Evolutionary conservation across 2,329 filamentous ascomycete species (phyloP).

Genomic region (Knoxdaviesia proteae): DNA sequence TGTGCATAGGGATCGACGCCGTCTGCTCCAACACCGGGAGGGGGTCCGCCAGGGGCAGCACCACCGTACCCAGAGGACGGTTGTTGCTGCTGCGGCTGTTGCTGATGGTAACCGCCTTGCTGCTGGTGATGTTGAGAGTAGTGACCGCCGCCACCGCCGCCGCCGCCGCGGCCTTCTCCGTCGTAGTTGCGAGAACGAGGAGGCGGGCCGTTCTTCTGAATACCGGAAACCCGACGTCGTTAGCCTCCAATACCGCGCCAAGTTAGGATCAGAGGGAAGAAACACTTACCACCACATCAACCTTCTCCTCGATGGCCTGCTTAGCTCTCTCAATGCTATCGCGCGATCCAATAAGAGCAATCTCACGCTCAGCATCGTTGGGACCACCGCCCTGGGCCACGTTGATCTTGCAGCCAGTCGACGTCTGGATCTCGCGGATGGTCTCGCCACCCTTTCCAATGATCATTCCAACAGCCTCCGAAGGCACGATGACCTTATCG

Average conservation of each 20-base stretch:
- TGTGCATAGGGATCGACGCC: constrained; percentile 53
- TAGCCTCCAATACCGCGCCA: neutral
- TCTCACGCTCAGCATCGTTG: constrained; percentile 63
- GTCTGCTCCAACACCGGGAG: constrained; percentile 23
- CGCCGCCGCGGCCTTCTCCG: constrained; percentile 19
- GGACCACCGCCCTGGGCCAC: constrained; percentile 64
- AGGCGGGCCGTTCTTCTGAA: constrained; percentile 3
- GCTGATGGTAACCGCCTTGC: too few species aligned
- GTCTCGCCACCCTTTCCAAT: constrained; percentile 89
- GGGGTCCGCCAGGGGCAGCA: constrained; percentile 15
- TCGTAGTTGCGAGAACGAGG: constrained; percentile 1
- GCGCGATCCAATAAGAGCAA: constrained; percentile 59
- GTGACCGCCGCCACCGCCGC: constrained; percentile 14
- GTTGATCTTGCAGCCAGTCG: constrained; percentile 84
- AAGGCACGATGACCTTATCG: constrained; percentile 69
- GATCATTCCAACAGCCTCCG: constrained; percentile 88
- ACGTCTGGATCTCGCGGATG: constrained; percentile 81
- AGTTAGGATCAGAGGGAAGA: neutral
- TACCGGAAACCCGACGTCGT: constrained; percentile 1
- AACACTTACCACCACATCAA: constrained; percentile 37
- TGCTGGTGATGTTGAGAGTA: too few species aligned
- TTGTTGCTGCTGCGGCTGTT: too few species aligned
- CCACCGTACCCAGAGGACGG: constrained; percentile 18
- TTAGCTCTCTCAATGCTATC: constrained; percentile 68
- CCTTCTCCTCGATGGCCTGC: constrained; percentile 53